These are phyloP conservation scores for Penicillium tannophilum DNA, from an alignment of 495 filamentous ascomycete genomes.

Conservation along the genomic window DNA sequence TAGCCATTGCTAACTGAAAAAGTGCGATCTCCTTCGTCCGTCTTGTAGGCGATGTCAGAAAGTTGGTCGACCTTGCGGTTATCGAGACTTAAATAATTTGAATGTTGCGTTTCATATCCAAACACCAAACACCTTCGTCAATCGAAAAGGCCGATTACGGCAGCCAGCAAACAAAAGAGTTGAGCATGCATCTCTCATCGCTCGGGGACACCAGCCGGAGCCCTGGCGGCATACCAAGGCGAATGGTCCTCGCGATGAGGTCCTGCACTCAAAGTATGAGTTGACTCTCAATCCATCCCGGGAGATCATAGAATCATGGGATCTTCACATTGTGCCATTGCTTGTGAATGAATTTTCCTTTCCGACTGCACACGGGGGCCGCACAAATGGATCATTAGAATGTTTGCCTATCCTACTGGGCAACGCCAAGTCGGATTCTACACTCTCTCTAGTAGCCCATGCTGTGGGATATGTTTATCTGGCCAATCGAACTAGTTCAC, in stretches of 20 bases:
- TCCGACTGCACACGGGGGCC: neutral
- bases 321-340: neutral
- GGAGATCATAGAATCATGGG: neutral
- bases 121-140: neutral
- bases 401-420: neutral
- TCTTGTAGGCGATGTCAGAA: conserved; percentile 2
- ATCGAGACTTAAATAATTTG: conserved; percentile 1
- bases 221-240: neutral
- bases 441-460: neutral
- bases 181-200: neutral
- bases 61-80: neutral
- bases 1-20: neutral
- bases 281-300: neutral
- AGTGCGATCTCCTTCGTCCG: conserved; percentile 4
- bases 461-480: conserved; percentile 1
- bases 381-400: neutral
- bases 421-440: neutral
- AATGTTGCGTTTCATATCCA: neutral
- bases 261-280: neutral
- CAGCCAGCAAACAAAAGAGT: neutral
- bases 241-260: neutral
- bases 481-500: neutral
- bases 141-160: neutral
- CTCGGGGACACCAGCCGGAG: neutral
- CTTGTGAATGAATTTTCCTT: neutral